Evolutionary conservation across 2,329 filamentous ascomycete genomes (phyloP).

Genomic region (Ascochyta clinopodiicola): DNA sequence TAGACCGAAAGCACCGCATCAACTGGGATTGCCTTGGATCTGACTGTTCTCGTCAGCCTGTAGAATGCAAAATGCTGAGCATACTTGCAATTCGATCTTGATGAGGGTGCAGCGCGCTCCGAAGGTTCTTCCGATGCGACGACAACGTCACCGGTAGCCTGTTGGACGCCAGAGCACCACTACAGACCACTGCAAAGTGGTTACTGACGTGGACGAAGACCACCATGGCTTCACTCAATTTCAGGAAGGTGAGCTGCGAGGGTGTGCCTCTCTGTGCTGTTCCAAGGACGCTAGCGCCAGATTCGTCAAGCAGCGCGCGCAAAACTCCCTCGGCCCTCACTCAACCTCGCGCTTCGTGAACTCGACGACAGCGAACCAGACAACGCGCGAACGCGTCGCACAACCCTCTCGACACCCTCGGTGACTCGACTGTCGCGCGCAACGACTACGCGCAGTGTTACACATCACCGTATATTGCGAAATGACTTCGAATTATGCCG

Average conservation of each 20-base stretch:
- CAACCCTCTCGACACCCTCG: background rate
- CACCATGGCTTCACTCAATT: slow-evolving; percentile 10
- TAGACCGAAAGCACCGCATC: background rate
- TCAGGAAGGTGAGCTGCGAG: background rate
- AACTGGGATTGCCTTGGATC: background rate
- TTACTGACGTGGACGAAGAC: background rate
- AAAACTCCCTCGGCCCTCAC: slow-evolving; percentile 39
- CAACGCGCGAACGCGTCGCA: slow-evolving; percentile 16
- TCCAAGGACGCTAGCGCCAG: slow-evolving; percentile 40
- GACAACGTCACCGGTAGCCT: slow-evolving; percentile 11
- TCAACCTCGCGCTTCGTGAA: slow-evolving; percentile 27
- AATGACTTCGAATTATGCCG: slow-evolving; percentile 45
- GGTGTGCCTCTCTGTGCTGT: slow-evolving; percentile 13
- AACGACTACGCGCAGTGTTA: slow-evolving; percentile 12
- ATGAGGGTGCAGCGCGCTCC: background rate
- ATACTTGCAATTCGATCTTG: background rate
- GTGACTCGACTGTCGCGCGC: slow-evolving; percentile 18
- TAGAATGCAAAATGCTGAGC: background rate
- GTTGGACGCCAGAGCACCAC: slow-evolving; percentile 8
- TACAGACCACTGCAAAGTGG: slow-evolving; percentile 2
- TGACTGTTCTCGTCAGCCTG: background rate
- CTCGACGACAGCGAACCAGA: slow-evolving; percentile 29
- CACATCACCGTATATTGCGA: slow-evolving; percentile 17
- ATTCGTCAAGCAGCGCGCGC: slow-evolving; percentile 35
- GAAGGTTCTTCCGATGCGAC: slow-evolving; percentile 7